Percentiles rank a stretch among this genome's conserved stretches.
These are phyloP conservation scores for Solanum etuberosum DNA, from an alignment of 257 asterid species.

Conservation along the genomic window DNA sequence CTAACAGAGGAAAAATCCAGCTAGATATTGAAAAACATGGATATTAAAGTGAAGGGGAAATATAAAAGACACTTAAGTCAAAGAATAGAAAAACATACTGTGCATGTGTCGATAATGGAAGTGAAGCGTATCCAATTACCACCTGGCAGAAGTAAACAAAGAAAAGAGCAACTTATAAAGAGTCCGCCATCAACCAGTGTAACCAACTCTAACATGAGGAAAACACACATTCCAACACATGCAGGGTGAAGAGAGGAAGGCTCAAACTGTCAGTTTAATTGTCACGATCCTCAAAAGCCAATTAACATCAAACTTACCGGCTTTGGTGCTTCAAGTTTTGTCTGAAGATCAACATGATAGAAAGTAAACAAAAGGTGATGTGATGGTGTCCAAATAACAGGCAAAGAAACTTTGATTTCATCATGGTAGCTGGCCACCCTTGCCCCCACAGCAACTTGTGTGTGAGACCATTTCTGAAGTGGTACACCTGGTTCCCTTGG, in stretches of 20 bases:
- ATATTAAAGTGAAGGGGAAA: neutral
- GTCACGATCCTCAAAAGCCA: neutral
- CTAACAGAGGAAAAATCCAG: neutral
- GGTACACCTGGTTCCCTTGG: constrained; percentile 68
- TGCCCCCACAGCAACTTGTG: constrained; percentile 95
- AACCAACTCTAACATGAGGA: neutral
- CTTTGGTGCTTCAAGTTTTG: constrained; percentile 92
- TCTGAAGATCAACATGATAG: constrained; percentile 93
- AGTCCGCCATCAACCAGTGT: neutral
- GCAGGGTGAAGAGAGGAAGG: neutral
- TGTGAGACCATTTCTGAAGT: constrained; percentile 70
- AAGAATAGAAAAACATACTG: constrained; percentile 50
- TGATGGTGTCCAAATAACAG: constrained; percentile 83
- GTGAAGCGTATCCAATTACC: constrained; percentile 85
- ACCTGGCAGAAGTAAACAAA: constrained; percentile 49
- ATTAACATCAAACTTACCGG: constrained; percentile 53
- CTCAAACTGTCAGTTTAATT: neutral
- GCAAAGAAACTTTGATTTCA: constrained; percentile 90
- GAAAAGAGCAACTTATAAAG: constrained; percentile 7
- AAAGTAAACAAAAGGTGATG: constrained; percentile 97
- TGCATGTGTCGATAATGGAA: constrained; percentile 77
- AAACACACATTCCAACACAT: neutral
- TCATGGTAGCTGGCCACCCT: constrained; percentile 95
- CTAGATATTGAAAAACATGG: neutral
- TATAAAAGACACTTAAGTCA: neutral